Evolutionary conservation across 208 protist species (phyloP).

Genomic region (Angomonas ambiguus): DNA sequence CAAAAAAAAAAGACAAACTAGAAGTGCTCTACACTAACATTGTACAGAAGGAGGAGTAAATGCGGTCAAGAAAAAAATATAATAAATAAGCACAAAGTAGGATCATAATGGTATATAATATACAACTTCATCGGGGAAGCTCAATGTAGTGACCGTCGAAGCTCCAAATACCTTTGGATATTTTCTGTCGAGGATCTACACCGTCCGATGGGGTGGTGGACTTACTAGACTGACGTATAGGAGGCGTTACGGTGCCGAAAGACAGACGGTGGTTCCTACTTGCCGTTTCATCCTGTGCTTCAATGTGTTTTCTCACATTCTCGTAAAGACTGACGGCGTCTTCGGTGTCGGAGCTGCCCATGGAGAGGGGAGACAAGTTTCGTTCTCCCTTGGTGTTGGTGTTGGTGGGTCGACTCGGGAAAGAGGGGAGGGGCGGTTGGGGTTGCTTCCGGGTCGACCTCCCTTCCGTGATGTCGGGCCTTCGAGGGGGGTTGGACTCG

Average conservation of each 20-base stretch:
- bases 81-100: slow-evolving; percentile 1
- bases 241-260: neutral
- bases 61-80: slow-evolving; percentile 1
- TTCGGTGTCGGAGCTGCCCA: neutral
- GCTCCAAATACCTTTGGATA: slow-evolving; percentile 27
- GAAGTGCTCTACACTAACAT: neutral
- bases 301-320: neutral
- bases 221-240: neutral
- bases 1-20: neutral
- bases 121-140: slow-evolving; percentile 13
- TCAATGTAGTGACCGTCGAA: slow-evolving; percentile 52
- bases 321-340: slow-evolving; percentile 5
- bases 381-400: neutral
- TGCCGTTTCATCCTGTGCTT: neutral
- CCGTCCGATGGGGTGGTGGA: neutral
- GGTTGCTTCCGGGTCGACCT: neutral
- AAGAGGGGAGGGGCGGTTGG: neutral
- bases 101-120: neutral
- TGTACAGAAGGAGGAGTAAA: neutral
- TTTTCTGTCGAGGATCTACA: neutral
- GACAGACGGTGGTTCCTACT: neutral
- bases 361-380: neutral
- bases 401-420: neutral
- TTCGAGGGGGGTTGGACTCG: neutral
- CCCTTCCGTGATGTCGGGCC: neutral